Evolutionary conservation across 2,329 filamentous ascomycete genomes (phyloP).

Genomic region (Colletotrichum sp.): DNA sequence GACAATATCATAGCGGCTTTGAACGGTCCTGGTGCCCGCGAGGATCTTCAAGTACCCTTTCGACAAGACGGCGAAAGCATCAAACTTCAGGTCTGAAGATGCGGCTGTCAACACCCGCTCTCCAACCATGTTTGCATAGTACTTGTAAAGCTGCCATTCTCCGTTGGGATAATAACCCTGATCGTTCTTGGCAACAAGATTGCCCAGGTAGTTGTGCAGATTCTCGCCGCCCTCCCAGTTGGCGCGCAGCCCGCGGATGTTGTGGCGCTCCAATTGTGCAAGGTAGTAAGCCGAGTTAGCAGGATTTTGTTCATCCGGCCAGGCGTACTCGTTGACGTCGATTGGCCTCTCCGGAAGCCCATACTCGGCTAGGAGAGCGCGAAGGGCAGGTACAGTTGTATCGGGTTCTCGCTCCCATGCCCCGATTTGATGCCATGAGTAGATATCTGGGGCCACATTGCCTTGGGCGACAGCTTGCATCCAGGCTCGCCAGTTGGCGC

Average conservation of each 20-base stretch:
- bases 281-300: conserved; percentile 49
- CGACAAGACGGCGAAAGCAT: neutral
- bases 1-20: neutral
- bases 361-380: conserved; percentile 29
- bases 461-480: neutral
- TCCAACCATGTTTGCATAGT: neutral
- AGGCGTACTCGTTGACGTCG: conserved; percentile 56
- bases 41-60: neutral
- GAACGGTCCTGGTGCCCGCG: neutral
- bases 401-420: neutral
- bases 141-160: neutral
- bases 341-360: conserved; percentile 37
- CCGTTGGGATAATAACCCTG: neutral
- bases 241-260: conserved; percentile 45
- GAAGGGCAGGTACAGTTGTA: conserved; percentile 19
- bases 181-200: conserved; percentile 25
- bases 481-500: neutral
- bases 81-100: neutral
- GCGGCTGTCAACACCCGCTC: neutral
- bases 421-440: neutral
- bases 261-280: conserved; percentile 47
- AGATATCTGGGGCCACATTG: neutral
- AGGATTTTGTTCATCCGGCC: conserved; percentile 43
- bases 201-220: conserved; percentile 50
- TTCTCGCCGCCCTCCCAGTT: conserved; percentile 47